Evolutionary conservation across 768 basidiomycete genomes (phyloP).

Genomic region (Lyophyllum atratum): DNA sequence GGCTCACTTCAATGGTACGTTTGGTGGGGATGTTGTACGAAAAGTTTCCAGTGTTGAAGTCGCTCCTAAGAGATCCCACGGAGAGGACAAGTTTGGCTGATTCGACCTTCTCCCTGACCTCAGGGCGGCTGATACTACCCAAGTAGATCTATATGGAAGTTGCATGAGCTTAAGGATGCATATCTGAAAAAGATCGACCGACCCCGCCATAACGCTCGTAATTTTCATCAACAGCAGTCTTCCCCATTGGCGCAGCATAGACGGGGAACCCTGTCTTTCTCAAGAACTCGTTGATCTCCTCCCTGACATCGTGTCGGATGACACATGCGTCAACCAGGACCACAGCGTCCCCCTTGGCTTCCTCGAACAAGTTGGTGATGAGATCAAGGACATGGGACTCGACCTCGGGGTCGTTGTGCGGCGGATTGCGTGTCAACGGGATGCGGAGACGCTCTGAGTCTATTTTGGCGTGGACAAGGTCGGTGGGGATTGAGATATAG

Average conservation of each 20-base stretch:
- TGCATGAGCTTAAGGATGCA: neutral
- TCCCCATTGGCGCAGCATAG: slow-evolving; percentile 81
- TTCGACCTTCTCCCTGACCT: slow-evolving; percentile 73
- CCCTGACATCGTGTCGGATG: slow-evolving; percentile 65
- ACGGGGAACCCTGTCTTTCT: slow-evolving; percentile 70
- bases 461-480: slow-evolving; percentile 72
- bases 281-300: slow-evolving; percentile 65
- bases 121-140: slow-evolving; percentile 67
- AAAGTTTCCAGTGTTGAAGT: slow-evolving; percentile 91
- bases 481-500: slow-evolving; percentile 85
- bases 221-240: slow-evolving; percentile 71
- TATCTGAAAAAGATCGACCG: slow-evolving; percentile 27
- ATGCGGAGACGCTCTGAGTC: slow-evolving; percentile 62
- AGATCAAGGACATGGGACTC: slow-evolving; percentile 74
- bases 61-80: slow-evolving; percentile 68
- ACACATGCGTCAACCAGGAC: slow-evolving; percentile 85
- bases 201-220: slow-evolving; percentile 81
- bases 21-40: slow-evolving; percentile 66
- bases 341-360: slow-evolving; percentile 67
- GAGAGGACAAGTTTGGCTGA: slow-evolving; percentile 74
- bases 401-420: slow-evolving; percentile 55
- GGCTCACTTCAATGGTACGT: slow-evolving; percentile 62
- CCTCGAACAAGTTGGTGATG: slow-evolving; percentile 64
- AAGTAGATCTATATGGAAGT: slow-evolving; percentile 60
- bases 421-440: slow-evolving; percentile 51